phyloP scores from a whole-genome alignment of 78 protist species.

The Planoprotostelium fungivorum region DNA sequence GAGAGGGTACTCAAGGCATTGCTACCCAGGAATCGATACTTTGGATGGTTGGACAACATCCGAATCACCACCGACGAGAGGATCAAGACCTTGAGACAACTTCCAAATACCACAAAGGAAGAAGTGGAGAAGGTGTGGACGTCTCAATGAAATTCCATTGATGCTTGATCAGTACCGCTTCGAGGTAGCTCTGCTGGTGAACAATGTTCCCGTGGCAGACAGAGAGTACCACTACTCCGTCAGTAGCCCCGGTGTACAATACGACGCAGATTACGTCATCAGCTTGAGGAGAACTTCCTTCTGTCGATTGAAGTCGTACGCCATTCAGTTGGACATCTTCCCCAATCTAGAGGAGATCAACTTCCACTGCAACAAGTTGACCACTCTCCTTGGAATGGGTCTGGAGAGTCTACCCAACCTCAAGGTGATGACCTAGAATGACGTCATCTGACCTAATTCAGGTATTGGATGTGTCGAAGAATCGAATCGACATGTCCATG shows the following conservation, averaged over 20 bases:
- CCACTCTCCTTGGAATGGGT: slow-evolving; percentile 20
- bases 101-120: slow-evolving; percentile 16
- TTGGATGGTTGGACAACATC: slow-evolving; percentile 17
- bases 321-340: slow-evolving; percentile 12
- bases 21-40: slow-evolving; percentile 37
- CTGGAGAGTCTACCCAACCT: background rate
- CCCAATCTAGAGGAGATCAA: slow-evolving; percentile 28
- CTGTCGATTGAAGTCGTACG: slow-evolving; percentile 9
- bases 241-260: slow-evolving; percentile 30
- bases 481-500: slow-evolving; percentile 16
- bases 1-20: slow-evolving; percentile 9
- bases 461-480: slow-evolving; percentile 1
- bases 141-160: background rate
- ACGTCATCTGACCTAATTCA: background rate
- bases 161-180: slow-evolving; percentile 20
- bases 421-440: slow-evolving; percentile 5
- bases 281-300: slow-evolving; percentile 15
- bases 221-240: slow-evolving; percentile 27
- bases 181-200: slow-evolving; percentile 32
- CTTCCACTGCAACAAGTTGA: slow-evolving; percentile 16
- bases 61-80: slow-evolving; percentile 13
- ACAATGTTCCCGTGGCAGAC: slow-evolving; percentile 24
- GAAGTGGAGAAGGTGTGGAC: slow-evolving; percentile 24
- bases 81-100: slow-evolving; percentile 21
- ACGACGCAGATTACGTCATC: slow-evolving; percentile 31